These are phyloP conservation scores for Cytospora paraplurivora DNA, from an alignment of 2,329 filamentous ascomycete genomes.

Conservation along the genomic window DNA sequence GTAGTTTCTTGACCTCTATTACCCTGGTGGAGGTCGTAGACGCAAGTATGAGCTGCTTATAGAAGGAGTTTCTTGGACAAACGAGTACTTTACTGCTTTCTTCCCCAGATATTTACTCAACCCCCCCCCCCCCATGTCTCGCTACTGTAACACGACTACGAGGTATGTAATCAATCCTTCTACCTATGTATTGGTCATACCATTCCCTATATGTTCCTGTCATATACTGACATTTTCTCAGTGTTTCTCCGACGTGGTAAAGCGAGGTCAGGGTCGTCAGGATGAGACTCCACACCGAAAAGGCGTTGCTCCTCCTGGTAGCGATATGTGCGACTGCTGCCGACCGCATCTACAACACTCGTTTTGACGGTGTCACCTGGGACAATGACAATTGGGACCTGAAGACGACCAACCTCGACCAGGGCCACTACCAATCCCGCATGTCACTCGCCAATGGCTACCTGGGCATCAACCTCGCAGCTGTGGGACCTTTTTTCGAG, in stretches of 20 bases:
- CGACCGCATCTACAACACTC: conserved; percentile 31
- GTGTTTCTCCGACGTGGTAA: background rate
- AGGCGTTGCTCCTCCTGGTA: conserved; percentile 4
- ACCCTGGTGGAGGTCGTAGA: no score
- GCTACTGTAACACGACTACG: conserved; percentile 6
- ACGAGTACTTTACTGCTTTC: background rate
- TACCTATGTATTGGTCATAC: background rate
- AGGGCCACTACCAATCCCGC: conserved; percentile 35
- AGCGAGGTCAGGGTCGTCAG: background rate
- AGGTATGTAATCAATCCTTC: background rate
- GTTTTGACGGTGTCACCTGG: conserved; percentile 35
- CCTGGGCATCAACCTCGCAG: conserved; percentile 36
- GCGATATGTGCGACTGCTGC: background rate
- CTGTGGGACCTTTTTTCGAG: conserved; percentile 36
- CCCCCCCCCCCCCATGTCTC: conserved; percentile 23
- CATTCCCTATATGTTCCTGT: background rate
- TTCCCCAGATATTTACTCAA: background rate
- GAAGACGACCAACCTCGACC: conserved; percentile 32
- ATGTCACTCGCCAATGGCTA: conserved; percentile 38
- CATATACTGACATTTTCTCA: background rate
- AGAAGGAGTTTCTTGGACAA: background rate
- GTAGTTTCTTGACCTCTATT: no score
- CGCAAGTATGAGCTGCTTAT: background rate
- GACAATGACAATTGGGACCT: conserved; percentile 35
- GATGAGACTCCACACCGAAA: background rate